Conservation (phyloP, 805 yeast species). For the Yamadazyma olivae region DNA sequence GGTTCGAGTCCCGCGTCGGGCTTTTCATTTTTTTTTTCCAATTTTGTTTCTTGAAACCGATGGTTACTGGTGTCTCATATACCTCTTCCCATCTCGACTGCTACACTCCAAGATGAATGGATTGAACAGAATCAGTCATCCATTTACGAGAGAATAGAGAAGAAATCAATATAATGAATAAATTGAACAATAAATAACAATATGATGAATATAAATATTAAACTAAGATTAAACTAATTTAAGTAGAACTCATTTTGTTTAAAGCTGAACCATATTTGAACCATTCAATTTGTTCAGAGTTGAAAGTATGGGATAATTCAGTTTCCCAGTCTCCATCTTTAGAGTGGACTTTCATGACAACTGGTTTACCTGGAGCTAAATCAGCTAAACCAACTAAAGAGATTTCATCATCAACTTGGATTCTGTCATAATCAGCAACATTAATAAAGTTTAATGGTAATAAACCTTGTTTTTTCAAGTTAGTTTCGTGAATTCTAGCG, state of each 20-base stretch:
- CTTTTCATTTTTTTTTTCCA: conserved; percentile 5
- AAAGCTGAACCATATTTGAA: conserved; percentile 98
- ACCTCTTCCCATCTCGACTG: no score
- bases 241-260: conserved; percentile 83
- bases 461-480: conserved; percentile 99
- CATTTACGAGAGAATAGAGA: no score
- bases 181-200: no score
- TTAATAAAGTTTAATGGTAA: conserved; percentile 93
- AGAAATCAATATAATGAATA: no score
- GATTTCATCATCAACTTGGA: conserved; percentile 84
- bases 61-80: no score
- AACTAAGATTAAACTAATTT: no score
- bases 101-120: no score
- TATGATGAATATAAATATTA: no score
- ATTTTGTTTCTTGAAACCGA: no score
- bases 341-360: conserved; percentile 73
- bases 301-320: conserved; percentile 94
- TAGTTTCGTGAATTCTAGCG: conserved; percentile 99
- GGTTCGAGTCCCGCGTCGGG: conserved; percentile 18
- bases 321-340: conserved; percentile 83
- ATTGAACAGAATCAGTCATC: no score
- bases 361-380: conserved; percentile 90
- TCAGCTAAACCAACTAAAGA: conserved; percentile 81
- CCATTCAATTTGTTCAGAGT: conserved; percentile 97
- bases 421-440: conserved; percentile 89